Percentiles rank a stretch among this genome's conserved stretches.
Evolutionary conservation across 306 rosid genomes (phyloP).

Genomic region (Pyrus betulifolia): DNA sequence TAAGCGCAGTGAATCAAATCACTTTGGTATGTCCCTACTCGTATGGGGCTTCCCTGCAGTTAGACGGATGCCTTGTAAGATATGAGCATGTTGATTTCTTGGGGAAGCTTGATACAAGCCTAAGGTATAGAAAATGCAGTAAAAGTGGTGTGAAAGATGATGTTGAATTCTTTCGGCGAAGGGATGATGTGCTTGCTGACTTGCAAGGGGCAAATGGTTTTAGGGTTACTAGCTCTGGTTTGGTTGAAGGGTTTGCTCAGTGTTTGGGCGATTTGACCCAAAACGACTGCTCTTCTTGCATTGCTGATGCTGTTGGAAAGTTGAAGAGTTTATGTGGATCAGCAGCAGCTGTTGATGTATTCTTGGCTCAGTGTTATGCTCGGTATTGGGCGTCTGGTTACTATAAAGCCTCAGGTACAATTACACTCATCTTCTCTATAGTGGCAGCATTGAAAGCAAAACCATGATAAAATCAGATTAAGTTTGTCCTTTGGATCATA

Average conservation of each 20-base stretch:
- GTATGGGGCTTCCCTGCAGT: constrained; percentile 61
- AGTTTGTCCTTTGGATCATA: not conserved
- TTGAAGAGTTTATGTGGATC: constrained; percentile 77
- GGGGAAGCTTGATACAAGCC: constrained; percentile 55
- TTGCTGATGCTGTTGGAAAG: constrained; percentile 66
- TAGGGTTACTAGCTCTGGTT: constrained; percentile 70
- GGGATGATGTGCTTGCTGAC: constrained; percentile 74
- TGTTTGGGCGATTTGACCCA: constrained; percentile 66
- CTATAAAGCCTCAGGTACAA: constrained; percentile 58
- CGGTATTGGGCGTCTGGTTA: constrained; percentile 91
- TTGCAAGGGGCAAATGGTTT: constrained; percentile 50
- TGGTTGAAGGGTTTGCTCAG: constrained; percentile 68
- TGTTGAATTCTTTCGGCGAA: constrained; percentile 60
- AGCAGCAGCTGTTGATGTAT: constrained; percentile 81
- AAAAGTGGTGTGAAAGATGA: constrained; percentile 32
- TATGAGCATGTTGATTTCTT: constrained; percentile 69
- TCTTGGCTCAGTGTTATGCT: constrained; percentile 85
- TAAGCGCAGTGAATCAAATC: constrained; percentile 41
- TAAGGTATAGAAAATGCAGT: constrained; percentile 64
- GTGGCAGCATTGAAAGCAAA: not conserved
- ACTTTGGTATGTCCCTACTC: constrained; percentile 69
- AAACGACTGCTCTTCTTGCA: constrained; percentile 69
- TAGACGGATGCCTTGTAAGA: constrained; percentile 67
- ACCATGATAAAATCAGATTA: not conserved
- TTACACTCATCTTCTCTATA: not conserved